Percentiles rank a stretch among this genome's conserved stretches.
phyloP scores from a whole-genome alignment of 345 rosid genomes.

The Schrenkiella parvula region DNA sequence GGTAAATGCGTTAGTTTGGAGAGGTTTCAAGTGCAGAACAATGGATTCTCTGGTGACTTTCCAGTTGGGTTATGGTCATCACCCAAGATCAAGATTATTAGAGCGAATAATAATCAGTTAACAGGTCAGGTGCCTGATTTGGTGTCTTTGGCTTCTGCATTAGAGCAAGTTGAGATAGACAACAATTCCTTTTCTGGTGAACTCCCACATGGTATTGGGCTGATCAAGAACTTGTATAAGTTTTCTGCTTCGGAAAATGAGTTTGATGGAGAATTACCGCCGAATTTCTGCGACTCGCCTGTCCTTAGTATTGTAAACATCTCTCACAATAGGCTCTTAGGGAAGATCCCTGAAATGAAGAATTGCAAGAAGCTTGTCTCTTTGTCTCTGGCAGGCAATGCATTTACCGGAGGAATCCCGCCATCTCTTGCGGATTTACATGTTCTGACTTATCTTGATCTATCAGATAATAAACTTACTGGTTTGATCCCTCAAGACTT shows the following conservation, averaged over 20 bases:
- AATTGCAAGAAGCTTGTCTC: conserved; percentile 88
- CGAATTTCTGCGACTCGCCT: conserved; percentile 83
- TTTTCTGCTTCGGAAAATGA: conserved; percentile 76
- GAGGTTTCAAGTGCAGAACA: conserved; percentile 84
- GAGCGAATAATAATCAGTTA: conserved; percentile 76
- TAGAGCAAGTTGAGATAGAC: conserved; percentile 93
- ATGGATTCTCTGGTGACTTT: conserved; percentile 71
- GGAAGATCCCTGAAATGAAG: conserved; percentile 70
- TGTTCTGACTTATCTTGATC: conserved; percentile 87
- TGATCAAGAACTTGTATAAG: conserved; percentile 74
- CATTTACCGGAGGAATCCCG: conserved; percentile 61
- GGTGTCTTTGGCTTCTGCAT: conserved; percentile 57
- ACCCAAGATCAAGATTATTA: conserved; percentile 63
- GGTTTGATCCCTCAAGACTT: conserved; percentile 76
- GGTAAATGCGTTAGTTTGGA: conserved; percentile 64
- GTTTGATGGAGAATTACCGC: conserved; percentile 65
- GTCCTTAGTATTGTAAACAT: conserved; percentile 82
- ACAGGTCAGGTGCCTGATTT: conserved; percentile 63
- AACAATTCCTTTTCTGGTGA: conserved; percentile 66
- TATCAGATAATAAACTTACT: conserved; percentile 72
- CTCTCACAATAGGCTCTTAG: conserved; percentile 67
- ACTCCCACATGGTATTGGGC: conserved; percentile 73
- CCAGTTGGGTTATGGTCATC: conserved; percentile 68
- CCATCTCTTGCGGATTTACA: conserved; percentile 70
- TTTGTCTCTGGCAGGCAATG: conserved; percentile 71